Evolutionary conservation across 2,329 filamentous ascomycete genomes (phyloP), one percentile per base, ranked within the genome.

Genomic region (Penicillium decumbens): DNA sequence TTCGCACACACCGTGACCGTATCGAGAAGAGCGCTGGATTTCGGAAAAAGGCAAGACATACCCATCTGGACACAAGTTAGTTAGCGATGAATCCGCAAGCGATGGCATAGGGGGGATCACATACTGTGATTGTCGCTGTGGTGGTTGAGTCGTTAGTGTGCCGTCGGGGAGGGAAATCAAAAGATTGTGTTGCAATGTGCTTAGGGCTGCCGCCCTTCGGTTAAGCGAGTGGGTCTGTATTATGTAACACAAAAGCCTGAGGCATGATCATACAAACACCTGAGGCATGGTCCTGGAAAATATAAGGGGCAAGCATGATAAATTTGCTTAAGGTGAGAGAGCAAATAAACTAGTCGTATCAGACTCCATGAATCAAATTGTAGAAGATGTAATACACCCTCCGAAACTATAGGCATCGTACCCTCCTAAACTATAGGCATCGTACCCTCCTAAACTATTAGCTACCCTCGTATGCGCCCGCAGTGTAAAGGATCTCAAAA

Each of bases 91-190:
- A 49, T 47, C 55, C 33, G 43, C 38, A 20, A 49, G 50, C 51
- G 51, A 50, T 50, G 49, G 43, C 49, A 51, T 53, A 44, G 30
- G 40, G 50, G 49, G 37, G 15, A 44, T 23, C 29, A 63, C 60
- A 74, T 69, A 81, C 78, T 76, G 75, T 81, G 73, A 74, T 69
- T 65, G 68, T 71, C 73, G 73, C 72, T 75, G 73, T 73, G 73
- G 75, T 75, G 70, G 70, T 66, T 69, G 66, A 66, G 64, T 68
- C 57, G 58, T 60, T 60, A 60, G 59, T 66, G 61, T 64, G 64
- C 63, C 56, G 57, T 61, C 61, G 55, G 55, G 49, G 51, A 52
- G 50, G 59, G 61, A 69, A 70, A 68, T 67, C 66, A 62, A 66
- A 66, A 64, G 66, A 70, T 68, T 72, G 69, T 68, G 68, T 63